phyloP scores from a whole-genome alignment of 1,284 basidiomycete species.

The Takashimella tepidaria region DNA sequence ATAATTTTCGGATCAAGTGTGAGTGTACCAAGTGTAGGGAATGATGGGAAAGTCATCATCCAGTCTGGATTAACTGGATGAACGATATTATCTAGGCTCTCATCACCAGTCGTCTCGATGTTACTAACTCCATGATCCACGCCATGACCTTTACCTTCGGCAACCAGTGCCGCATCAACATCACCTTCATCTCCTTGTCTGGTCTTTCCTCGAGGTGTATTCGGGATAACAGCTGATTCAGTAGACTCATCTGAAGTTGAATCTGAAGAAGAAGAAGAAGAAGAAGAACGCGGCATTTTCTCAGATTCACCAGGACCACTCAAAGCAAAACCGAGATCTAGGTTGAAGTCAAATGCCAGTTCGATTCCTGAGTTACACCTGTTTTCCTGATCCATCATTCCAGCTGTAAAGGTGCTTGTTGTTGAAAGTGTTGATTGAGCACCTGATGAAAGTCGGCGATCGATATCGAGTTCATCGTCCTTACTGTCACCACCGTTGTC shows the following conservation, averaged over 20 bases:
- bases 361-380: background rate
- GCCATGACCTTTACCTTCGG: no score
- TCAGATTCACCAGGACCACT: background rate
- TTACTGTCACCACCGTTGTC: background rate
- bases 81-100: no score
- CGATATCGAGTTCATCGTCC: background rate
- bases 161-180: no score
- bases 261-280: background rate
- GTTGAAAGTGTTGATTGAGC: background rate
- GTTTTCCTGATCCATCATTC: background rate
- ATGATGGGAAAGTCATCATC: background rate
- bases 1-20: background rate
- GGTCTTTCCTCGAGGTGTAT: no score
- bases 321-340: background rate
- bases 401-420: background rate
- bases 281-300: background rate
- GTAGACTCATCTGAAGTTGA: no score
- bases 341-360: background rate
- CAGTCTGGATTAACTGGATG: background rate
- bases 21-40: background rate
- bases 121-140: no score
- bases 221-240: no score
- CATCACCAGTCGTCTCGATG: no score
- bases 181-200: no score
- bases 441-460: background rate